Conservation (phyloP, 2,329 filamentous ascomycete genomes). For the Verticillium nonalfalfae region DNA sequence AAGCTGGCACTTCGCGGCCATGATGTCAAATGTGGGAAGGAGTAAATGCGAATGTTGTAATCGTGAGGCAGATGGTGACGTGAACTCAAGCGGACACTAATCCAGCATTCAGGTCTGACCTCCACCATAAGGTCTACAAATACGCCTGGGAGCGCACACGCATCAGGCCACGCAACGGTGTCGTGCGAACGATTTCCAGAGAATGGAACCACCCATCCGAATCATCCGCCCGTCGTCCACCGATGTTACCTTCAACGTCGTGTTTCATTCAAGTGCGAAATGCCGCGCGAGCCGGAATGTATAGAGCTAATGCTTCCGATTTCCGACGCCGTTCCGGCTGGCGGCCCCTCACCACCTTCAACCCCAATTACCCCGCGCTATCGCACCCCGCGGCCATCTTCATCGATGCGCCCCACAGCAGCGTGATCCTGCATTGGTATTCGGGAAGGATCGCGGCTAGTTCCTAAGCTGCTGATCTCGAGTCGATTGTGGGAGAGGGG, state of each 20-base stretch:
- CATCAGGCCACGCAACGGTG: neutral
- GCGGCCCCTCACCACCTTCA: neutral
- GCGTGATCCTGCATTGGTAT: neutral
- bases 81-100: neutral
- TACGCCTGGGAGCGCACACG: neutral
- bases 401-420: neutral
- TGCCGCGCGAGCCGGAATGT: neutral
- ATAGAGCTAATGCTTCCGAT: neutral
- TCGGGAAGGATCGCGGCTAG: too few species aligned
- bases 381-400: neutral
- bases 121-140: neutral
- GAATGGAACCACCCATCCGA: neutral
- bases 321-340: neutral
- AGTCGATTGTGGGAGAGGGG: neutral
- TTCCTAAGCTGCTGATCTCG: too few species aligned
- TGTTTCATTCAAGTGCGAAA: neutral
- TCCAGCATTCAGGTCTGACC: neutral
- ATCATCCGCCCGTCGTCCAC: neutral
- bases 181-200: neutral
- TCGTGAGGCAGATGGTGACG: neutral
- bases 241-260: neutral
- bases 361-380: neutral
- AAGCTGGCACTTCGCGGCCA: conserved; percentile 1
- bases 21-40: neutral
- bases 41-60: neutral